Base-by-base conservation (phyloP, 2,329 filamentous ascomycete species). In the Sporothrix curviconia region DNA sequence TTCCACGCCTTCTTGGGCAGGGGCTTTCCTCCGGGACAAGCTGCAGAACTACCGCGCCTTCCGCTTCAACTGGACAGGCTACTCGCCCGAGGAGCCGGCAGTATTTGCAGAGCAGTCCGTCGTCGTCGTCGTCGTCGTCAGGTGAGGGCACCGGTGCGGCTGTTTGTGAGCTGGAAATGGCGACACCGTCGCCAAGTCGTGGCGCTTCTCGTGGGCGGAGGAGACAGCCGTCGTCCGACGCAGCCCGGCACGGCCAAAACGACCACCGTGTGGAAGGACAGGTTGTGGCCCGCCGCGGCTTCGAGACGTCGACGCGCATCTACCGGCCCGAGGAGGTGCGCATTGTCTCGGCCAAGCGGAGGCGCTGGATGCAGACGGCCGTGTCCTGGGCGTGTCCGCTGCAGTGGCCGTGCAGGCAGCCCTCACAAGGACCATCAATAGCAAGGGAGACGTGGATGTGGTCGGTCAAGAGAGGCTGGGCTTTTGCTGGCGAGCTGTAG, bases 21-120 rank as follows among this genome's bases (percentile, higher is more conserved):
- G 1, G 63, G 73, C 63, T 47, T 65, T n/a, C 53, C 56, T 74
- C 60, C 67, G 66, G 58, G 65, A 66, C 63, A 66, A 66, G 64
- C 74, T 79, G 3, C 74, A 78, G 63, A 80, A 77, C 54, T 85
- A 84, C 63, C 75, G 81, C 32, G 76, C 74, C 2, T 78, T 78
- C 66, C 80, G 79, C 63, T 76, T 72, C 61, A 70, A 75, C 56
- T 85, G 81, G 79, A 72, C 72, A 1, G 77, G 74, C 1, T 62
- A 69, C 32, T 76, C 77, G 5, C 69, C 67, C n/a, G 76, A 72
- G 17, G 72, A 67, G 32, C 69, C 69, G 2, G 64, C 65, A 7
- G 61, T 68, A 36, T 61, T 65, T 3, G 67, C 67, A 0, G 60
- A 65, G 47, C 28, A 36, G 37, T 4, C 40, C n/a, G 25, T 19